Evolutionary conservation across 1,139 yeast species (phyloP).

Genomic region (Meyerozyma carpophila): DNA sequence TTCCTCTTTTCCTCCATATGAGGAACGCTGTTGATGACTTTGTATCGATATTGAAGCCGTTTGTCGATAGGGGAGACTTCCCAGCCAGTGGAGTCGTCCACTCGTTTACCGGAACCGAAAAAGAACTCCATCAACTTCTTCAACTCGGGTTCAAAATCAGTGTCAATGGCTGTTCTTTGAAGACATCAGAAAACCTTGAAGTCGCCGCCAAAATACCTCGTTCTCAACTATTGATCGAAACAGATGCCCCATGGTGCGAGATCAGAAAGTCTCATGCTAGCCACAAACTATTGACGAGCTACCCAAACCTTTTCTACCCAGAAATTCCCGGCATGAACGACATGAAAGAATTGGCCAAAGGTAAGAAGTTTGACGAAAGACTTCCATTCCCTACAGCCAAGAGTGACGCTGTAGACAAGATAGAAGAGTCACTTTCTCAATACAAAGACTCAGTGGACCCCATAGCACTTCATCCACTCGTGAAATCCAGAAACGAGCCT

Average conservation of each 20-base stretch:
- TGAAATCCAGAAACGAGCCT: slow-evolving; percentile 89
- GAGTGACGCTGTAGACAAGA: slow-evolving; percentile 49
- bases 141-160: slow-evolving; percentile 67
- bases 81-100: slow-evolving; percentile 71
- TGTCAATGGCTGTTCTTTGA: slow-evolving; percentile 88
- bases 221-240: slow-evolving; percentile 71
- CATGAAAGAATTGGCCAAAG: slow-evolving; percentile 6
- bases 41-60: slow-evolving; percentile 52
- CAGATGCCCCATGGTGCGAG: slow-evolving; percentile 99
- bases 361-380: slow-evolving; percentile 35
- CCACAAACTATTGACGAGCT: slow-evolving; percentile 45
- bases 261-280: slow-evolving; percentile 80
- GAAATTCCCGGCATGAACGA: slow-evolving; percentile 11
- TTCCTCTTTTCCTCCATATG: slow-evolving; percentile 88
- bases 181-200: slow-evolving; percentile 64
- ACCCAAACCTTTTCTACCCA: slow-evolving; percentile 57
- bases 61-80: slow-evolving; percentile 37
- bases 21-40: slow-evolving; percentile 86
- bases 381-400: slow-evolving; percentile 62
- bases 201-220: slow-evolving; percentile 66
- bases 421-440: slow-evolving; percentile 9
- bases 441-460: slow-evolving; percentile 20
- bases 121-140: slow-evolving; percentile 51
- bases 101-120: slow-evolving; percentile 83
- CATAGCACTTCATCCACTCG: slow-evolving; percentile 44